Conservation (phyloP, 2,329 filamentous ascomycete genomes). For the Alternaria triticimaculans region DNA sequence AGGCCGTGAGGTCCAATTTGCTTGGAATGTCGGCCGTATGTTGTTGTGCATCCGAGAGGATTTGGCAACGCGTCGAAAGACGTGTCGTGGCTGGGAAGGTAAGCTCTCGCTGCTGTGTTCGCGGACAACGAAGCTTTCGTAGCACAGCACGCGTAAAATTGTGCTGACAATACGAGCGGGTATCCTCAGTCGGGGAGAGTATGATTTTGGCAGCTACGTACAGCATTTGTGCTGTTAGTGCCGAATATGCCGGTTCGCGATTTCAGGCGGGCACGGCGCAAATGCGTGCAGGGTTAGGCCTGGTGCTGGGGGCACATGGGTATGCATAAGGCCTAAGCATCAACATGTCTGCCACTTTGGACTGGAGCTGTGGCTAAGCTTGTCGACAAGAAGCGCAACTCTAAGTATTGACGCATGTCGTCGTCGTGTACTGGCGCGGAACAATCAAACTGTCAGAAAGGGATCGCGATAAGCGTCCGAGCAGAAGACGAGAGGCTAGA, state of each 20-base stretch:
- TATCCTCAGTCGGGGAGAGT: conserved; percentile 1
- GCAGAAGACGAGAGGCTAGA: conserved; percentile 16
- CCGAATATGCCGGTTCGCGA: conserved; percentile 24
- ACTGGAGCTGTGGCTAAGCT: conserved; percentile 8
- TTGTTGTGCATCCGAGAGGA: conserved; percentile 27
- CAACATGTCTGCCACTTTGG: conserved; percentile 15
- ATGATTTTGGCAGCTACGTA: conserved; percentile 9
- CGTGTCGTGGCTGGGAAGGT: background rate
- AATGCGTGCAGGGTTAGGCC: conserved; percentile 21
- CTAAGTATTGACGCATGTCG: background rate
- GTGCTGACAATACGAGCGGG: background rate
- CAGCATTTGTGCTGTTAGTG: conserved; percentile 21
- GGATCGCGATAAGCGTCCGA: conserved; percentile 4
- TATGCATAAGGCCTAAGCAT: background rate
- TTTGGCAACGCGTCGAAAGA: conserved; percentile 11
- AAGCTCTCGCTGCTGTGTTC: background rate
- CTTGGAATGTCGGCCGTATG: conserved; percentile 23
- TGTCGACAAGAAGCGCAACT: background rate
- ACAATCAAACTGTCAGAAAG: background rate
- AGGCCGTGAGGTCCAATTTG: conserved; percentile 30
- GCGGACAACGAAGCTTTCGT: background rate
- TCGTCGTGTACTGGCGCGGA: conserved; percentile 2
- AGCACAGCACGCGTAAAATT: conserved; percentile 4
- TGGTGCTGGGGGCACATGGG: conserved; percentile 12
- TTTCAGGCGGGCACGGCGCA: conserved; percentile 26